Base-by-base conservation (phyloP, 2,329 filamentous ascomycete species). In the Epichloe coenophiala region DNA sequence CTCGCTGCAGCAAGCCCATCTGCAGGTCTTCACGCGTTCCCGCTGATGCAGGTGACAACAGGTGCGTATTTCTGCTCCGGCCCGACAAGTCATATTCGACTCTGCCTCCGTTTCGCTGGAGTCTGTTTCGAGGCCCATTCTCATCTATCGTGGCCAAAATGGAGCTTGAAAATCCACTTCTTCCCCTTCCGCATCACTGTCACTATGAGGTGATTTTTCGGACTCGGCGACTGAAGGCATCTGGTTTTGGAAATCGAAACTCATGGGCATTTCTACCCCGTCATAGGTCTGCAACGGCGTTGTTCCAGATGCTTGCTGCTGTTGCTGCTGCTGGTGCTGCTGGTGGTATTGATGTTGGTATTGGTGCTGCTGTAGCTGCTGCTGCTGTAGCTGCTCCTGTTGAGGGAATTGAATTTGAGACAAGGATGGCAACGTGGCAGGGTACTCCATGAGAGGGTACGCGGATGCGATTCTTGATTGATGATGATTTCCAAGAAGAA, bases 21-120 rank as follows among this genome's bases (percentile, higher is more conserved):
- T 50, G 49, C 49, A 47, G 27, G 44, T 36, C 31, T 50, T 36
- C 23, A 17, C 17, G 17, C 27, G 17, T 27, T 36, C 6, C 37
- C 49, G 49, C 37, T 15, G n/a, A 46, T 33, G 49, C 49, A 50
- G 37, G 43, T 36, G 31, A 42, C 43, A 47, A 27, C 4, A 15
- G 42, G 43, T 38, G 45, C 45, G 39, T 39, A 47, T 27, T 13
- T 13, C 42, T 39, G 35, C 23, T 19, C 21, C 6, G 23, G 35
- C 13, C 41, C 21, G 41, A 49, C 41, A 8, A 8, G 27, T 27
- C 27, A 27, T 27, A 27, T 27, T 27, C 27, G 27, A 27, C 27
- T 8, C 27, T 8, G 27, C 27, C 27, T 27, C 7, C 7, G 27
- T 27, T 27, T 27, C 27, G 27, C 27, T 1, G 27, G 27, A 8